Evolutionary conservation across 2,329 filamentous ascomycete genomes (phyloP).

Genomic region (Aspergillus glaucus): DNA sequence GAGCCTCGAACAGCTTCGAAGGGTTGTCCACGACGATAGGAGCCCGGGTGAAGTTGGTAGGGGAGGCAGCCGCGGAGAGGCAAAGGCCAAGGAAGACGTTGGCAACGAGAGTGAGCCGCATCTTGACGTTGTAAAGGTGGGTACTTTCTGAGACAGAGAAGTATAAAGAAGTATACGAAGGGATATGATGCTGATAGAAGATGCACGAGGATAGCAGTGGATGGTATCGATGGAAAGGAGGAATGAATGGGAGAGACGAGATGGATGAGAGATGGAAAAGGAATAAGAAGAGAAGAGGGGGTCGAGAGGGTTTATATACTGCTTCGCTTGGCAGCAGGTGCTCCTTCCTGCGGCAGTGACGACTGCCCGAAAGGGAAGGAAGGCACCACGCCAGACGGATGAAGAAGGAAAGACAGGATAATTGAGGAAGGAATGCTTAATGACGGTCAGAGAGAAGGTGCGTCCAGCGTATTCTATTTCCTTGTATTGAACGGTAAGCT

Average conservation of each 20-base stretch:
- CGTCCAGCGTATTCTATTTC: too few species aligned
- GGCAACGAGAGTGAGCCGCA: slow-evolving; percentile 1
- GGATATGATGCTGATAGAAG: not conserved
- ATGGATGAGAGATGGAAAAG: not conserved
- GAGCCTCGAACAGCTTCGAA: slow-evolving; percentile 50
- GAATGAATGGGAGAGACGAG: not conserved
- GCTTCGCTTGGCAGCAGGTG: not conserved
- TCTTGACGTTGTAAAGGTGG: not conserved
- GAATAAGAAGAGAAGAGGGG: not conserved
- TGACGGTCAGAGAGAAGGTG: too few species aligned
- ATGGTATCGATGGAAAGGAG: not conserved
- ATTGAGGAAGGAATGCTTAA: too few species aligned
- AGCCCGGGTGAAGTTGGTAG: slow-evolving; percentile 20
- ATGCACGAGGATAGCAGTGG: not conserved
- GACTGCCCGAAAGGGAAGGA: not conserved
- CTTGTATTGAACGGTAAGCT: too few species aligned
- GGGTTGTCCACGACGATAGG: slow-evolving; percentile 49
- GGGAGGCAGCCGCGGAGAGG: slow-evolving; percentile 5
- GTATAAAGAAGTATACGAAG: not conserved
- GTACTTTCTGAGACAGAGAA: not conserved
- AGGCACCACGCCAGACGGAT: not conserved
- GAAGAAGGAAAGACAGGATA: not conserved
- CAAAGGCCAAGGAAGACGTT: slow-evolving; percentile 5
- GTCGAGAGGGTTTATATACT: not conserved
- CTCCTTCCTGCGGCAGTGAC: not conserved